These are phyloP conservation scores for Penicillium roqueforti DNA, from an alignment of 495 filamentous ascomycete genomes.

Conservation along the genomic window DNA sequence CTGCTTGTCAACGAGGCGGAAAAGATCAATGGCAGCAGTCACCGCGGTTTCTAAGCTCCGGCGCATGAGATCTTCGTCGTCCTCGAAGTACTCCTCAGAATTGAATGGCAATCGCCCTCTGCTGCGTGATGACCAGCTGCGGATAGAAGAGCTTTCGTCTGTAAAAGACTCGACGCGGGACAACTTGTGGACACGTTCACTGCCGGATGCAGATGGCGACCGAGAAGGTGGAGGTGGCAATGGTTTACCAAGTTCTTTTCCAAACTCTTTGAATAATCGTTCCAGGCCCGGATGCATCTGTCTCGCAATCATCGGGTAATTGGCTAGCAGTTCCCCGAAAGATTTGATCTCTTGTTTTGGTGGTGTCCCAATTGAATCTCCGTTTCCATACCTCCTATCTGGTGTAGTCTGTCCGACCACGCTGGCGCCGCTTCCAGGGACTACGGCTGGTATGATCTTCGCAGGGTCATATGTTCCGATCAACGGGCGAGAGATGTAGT, in stretches of 20 bases:
- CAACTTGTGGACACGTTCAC: constrained; percentile 23
- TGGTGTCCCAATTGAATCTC: constrained; percentile 36
- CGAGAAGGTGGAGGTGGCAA: constrained; percentile 72
- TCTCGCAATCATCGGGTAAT: constrained; percentile 93
- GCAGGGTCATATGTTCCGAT: constrained; percentile 77
- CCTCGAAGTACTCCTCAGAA: constrained; percentile 56
- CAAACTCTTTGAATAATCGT: constrained; percentile 85
- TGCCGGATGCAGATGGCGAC: constrained; percentile 36
- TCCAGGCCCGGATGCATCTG: constrained; percentile 95
- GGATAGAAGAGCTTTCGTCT: constrained; percentile 35
- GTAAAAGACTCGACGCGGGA: constrained; percentile 22
- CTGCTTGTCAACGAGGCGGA: constrained; percentile 91
- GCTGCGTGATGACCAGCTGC: constrained; percentile 34
- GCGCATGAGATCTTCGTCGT: constrained; percentile 85
- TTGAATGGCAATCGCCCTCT: constrained; percentile 44
- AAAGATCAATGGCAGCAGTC: constrained; percentile 89
- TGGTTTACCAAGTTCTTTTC: constrained; percentile 76
- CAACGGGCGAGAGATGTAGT: constrained; percentile 93
- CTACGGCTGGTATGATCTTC: constrained; percentile 57
- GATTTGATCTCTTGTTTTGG: constrained; percentile 85
- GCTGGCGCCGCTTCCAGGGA: constrained; percentile 40
- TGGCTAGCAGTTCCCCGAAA: constrained; percentile 85
- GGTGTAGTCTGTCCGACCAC: constrained; percentile 15
- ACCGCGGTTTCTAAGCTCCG: constrained; percentile 85
- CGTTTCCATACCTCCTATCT: constrained; percentile 33